Percentiles rank a stretch among this genome's conserved stretches.
Conservation (phyloP, 2,329 filamentous ascomycete genomes). For the Tolypocladium nubicola region DNA sequence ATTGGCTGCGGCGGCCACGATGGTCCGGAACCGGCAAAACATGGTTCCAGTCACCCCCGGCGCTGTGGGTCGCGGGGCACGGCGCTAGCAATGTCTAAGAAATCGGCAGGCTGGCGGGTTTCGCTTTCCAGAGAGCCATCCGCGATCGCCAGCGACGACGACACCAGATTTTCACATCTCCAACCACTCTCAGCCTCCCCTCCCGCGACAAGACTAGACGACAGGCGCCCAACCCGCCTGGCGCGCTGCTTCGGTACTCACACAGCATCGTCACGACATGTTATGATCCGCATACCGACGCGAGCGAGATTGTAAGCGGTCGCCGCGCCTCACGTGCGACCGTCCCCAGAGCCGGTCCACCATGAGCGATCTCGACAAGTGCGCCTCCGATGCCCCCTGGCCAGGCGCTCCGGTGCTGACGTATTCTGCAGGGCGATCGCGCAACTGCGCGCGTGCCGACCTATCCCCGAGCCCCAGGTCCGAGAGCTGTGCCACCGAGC, state of each 20-base stretch:
- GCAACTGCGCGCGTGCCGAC: conserved; percentile 88
- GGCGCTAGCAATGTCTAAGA: neutral
- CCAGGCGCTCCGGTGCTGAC: conserved; percentile 1
- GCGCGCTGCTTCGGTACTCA: neutral
- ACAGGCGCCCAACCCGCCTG: neutral
- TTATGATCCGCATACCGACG: conserved; percentile 9
- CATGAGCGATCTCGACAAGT: conserved; percentile 96
- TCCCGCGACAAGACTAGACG: neutral
- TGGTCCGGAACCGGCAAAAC: conserved; percentile 6
- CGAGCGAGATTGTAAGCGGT: conserved; percentile 8
- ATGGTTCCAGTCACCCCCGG: conserved; percentile 4
- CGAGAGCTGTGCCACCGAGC: conserved; percentile 97
- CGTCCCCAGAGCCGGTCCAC: conserved; percentile 8
- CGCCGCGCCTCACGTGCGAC: conserved; percentile 11
- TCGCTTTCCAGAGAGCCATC: neutral
- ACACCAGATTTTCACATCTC: neutral
- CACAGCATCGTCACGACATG: conserved; percentile 12
- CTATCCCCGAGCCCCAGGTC: conserved; percentile 91
- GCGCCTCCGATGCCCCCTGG: conserved; percentile 15
- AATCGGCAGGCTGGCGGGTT: neutral
- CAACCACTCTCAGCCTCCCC: neutral
- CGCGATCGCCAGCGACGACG: neutral
- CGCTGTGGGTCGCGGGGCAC: neutral
- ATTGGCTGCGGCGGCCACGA: conserved; percentile 6
- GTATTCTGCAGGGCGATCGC: conserved; percentile 64